A percentile compares a stretch with the other conserved stretches of the same genome.
Conservation (phyloP, 164 flowering plant genomes). For the Protea cynaroides region DNA sequence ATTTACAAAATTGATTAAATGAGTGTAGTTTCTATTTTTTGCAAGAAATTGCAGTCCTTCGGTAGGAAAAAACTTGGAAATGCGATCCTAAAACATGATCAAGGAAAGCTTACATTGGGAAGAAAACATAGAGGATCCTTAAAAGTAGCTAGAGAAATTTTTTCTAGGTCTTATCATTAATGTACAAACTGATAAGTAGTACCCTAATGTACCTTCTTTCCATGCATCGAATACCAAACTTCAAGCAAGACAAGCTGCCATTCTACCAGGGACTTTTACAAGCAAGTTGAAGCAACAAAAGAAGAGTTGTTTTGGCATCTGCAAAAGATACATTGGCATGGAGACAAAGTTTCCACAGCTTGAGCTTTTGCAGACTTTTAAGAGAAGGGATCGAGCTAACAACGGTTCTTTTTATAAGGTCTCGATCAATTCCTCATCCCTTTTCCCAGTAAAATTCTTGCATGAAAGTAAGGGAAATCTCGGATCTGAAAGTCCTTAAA, state of each 20-base stretch:
- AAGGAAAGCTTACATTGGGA: no score
- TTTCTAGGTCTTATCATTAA: no score
- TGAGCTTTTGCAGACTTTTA: conserved; percentile 65
- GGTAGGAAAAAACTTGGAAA: no score
- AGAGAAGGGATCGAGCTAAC: conserved; percentile 31
- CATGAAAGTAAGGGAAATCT: conserved; percentile 65
- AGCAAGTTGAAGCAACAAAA: no score
- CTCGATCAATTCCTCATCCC: conserved; percentile 16
- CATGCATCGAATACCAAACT: conserved; percentile 7
- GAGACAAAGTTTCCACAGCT: conserved; percentile 81
- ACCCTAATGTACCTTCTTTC: background rate
- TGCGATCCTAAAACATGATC: no score
- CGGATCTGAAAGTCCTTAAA: conserved; percentile 29
- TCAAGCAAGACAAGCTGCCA: conserved; percentile 19
- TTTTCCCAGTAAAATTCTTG: conserved; percentile 19
- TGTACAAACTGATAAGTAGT: no score
- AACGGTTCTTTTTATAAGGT: conserved; percentile 35
- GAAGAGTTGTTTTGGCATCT: conserved; percentile 24
- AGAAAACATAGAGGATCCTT: no score
- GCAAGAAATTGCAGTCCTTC: no score
- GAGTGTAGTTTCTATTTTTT: no score
- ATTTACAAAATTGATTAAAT: no score
- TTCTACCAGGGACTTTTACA: conserved; percentile 8
- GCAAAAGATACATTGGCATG: conserved; percentile 38
- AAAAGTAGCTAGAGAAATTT: no score